These are phyloP conservation scores for Aspergillaceae sp. DNA, from an alignment of 2,329 filamentous ascomycete genomes.

Conservation along the genomic window DNA sequence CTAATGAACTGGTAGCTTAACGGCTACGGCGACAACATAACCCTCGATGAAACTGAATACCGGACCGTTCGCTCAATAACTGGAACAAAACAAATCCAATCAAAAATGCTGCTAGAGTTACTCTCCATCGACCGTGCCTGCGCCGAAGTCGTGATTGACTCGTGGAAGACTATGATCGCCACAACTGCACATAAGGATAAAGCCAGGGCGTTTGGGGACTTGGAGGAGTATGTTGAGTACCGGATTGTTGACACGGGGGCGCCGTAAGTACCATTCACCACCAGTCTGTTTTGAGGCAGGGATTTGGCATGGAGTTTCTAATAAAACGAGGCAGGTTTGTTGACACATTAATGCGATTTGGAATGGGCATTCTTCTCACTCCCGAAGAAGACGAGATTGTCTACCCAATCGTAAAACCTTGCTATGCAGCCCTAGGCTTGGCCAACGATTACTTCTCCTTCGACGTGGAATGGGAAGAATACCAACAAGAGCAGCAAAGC, in stretches of 20 bases:
- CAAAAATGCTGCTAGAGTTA: background rate
- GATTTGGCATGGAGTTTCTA: background rate
- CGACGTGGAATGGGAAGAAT: background rate
- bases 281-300: too few relatives aligned
- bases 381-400: background rate
- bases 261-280: background rate
- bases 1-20: background rate
- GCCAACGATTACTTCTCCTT: background rate
- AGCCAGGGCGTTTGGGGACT: constrained; percentile 4
- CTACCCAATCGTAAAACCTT: background rate
- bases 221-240: constrained; percentile 13
- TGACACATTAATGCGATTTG: background rate
- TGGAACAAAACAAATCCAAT: background rate
- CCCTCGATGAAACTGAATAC: background rate
- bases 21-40: background rate
- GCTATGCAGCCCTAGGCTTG: background rate
- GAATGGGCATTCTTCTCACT: background rate
- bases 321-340: background rate
- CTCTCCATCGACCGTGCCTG: constrained; percentile 1
- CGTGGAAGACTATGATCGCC: constrained; percentile 12
- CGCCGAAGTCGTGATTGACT: constrained; percentile 9
- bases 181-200: constrained; percentile 12
- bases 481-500: background rate
- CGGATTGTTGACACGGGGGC: constrained; percentile 3
- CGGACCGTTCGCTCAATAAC: background rate